A percentile compares a stretch with the other conserved stretches of the same genome.
Conservation (phyloP, 176 grass and related monocot species). For the Avena insularis region DNA sequence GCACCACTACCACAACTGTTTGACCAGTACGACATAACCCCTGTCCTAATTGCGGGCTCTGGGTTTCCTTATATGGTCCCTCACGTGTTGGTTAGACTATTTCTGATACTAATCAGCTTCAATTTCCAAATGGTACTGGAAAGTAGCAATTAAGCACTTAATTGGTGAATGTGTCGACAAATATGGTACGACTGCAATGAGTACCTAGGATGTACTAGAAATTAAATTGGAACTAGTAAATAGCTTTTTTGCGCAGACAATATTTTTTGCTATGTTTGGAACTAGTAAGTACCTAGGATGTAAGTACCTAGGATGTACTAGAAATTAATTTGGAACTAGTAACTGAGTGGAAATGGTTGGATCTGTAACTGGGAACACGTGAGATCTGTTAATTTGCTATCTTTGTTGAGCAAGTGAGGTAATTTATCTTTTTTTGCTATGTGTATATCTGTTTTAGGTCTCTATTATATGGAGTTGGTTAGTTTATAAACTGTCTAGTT, state of each 20-base stretch:
- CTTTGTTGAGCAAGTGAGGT: too few species aligned
- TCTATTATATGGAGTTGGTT: too few species aligned
- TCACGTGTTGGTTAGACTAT: neutral
- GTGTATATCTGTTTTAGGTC: too few species aligned
- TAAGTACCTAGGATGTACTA: too few species aligned
- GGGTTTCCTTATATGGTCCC: constrained; percentile 6
- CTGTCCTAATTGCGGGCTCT: constrained; percentile 37
- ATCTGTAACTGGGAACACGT: too few species aligned
- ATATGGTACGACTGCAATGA: neutral
- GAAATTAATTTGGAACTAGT: too few species aligned
- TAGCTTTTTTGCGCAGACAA: neutral
- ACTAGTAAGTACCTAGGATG: neutral
- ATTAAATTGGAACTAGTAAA: neutral
- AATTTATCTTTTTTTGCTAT: too few species aligned
- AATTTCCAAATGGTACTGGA: neutral
- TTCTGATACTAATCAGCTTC: neutral
- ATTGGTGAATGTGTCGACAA: neutral
- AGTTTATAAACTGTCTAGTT: too few species aligned
- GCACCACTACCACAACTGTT: constrained; percentile 30
- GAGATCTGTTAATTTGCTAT: too few species aligned
- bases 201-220: neutral
- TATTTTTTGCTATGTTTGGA: neutral
- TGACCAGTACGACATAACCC: constrained; percentile 43
- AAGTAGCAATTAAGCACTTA: neutral
- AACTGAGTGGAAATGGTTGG: too few species aligned